phyloP scores from a whole-genome alignment of 768 basidiomycete species.

The Pholiota molesta region DNA sequence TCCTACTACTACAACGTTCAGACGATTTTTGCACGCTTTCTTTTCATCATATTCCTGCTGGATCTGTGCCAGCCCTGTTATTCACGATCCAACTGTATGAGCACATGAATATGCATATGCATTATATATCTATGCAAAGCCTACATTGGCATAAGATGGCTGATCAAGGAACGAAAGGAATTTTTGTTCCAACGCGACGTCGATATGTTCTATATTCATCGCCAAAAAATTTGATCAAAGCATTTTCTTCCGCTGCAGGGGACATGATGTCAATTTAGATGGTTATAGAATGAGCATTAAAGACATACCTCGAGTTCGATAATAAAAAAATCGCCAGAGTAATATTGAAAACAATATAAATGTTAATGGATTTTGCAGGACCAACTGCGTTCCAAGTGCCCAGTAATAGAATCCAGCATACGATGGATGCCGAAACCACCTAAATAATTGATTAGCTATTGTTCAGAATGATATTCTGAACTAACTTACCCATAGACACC shows the following conservation, averaged over 20 bases:
- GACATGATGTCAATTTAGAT: background rate
- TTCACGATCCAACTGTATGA: background rate
- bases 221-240: slow-evolving; percentile 87
- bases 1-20: slow-evolving; percentile 11
- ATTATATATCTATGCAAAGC: slow-evolving; percentile 1
- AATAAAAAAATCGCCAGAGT: slow-evolving; percentile 87
- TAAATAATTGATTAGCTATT: slow-evolving; percentile 27
- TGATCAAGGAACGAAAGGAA: slow-evolving; percentile 78
- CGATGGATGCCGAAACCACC: slow-evolving; percentile 92
- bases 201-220: slow-evolving; percentile 82
- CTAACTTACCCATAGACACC: slow-evolving; percentile 79
- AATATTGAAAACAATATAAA: slow-evolving; percentile 66
- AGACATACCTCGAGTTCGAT: slow-evolving; percentile 73
- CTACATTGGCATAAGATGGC: background rate
- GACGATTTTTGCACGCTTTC: background rate
- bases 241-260: slow-evolving; percentile 74
- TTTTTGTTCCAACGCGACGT: slow-evolving; percentile 76
- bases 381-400: slow-evolving; percentile 92
- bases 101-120: slow-evolving; percentile 9
- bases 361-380: slow-evolving; percentile 84
- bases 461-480: background rate
- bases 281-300: background rate
- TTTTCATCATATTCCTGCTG: background rate
- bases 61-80: background rate
- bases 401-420: slow-evolving; percentile 98